Conservation (phyloP, 306 rosid genomes). For the Astragalus glycyphyllos region DNA sequence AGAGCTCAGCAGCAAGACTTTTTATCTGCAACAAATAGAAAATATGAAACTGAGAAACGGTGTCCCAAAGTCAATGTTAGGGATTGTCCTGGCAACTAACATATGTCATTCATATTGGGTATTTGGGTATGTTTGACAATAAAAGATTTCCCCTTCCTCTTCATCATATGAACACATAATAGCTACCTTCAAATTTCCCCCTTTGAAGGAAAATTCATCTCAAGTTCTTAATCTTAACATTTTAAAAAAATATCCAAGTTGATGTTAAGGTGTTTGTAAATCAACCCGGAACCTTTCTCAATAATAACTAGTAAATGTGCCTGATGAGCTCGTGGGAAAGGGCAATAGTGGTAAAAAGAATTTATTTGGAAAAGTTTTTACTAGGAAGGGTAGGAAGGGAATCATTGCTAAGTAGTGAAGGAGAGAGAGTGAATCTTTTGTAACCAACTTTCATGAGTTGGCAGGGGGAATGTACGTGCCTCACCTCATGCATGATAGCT, state of each 20-base stretch:
- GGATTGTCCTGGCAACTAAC: neutral
- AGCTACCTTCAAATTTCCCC: slow-evolving; percentile 20
- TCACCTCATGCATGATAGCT: no score
- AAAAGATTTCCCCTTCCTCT: neutral
- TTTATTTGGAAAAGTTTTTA: no score
- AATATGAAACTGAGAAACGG: slow-evolving; percentile 31
- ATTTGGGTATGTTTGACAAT: slow-evolving; percentile 15
- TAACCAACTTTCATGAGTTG: no score
- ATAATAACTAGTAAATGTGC: neutral
- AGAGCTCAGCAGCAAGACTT: slow-evolving; percentile 86
- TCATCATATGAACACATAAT: slow-evolving; percentile 9
- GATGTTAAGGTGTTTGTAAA: slow-evolving; percentile 12
- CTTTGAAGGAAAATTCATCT: slow-evolving; percentile 24
- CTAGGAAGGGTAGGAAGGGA: no score
- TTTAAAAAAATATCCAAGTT: neutral
- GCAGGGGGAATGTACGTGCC: no score
- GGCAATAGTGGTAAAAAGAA: no score
- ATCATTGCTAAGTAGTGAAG: no score
- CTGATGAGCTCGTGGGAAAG: no score
- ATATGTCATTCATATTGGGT: slow-evolving; percentile 29
- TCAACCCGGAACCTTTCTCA: slow-evolving; percentile 13
- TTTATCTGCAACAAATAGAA: slow-evolving; percentile 66
- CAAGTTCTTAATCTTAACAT: neutral
- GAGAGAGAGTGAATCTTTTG: no score
- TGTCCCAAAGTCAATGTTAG: slow-evolving; percentile 25